Percentiles rank a stretch among this genome's conserved stretches.
Conservation (phyloP, 148 eudicot genomes). For the Euryodendron excelsum region DNA sequence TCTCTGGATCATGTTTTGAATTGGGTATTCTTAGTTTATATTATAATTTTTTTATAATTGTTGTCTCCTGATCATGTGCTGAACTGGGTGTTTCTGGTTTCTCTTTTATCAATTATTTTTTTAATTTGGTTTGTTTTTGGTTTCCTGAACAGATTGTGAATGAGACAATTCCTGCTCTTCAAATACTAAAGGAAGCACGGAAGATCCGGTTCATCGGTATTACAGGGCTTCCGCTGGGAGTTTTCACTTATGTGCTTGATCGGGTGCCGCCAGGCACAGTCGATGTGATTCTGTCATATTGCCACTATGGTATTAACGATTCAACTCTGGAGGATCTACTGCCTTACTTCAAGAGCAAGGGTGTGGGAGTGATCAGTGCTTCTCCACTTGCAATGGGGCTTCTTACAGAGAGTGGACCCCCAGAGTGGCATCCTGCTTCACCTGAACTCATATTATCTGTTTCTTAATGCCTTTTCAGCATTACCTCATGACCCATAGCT, state of each 20-base stretch:
- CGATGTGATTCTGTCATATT: constrained; percentile 90
- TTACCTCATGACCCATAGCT: not conserved
- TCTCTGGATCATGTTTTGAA: not conserved
- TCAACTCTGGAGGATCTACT: constrained; percentile 75
- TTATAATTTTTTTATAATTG: not conserved
- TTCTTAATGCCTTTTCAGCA: not conserved
- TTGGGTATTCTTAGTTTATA: not conserved
- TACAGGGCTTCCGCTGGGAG: constrained; percentile 87
- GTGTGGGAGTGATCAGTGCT: constrained; percentile 93
- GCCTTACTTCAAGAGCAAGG: constrained; percentile 91
- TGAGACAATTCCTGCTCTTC: constrained; percentile 97
- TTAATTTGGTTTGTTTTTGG: constrained; percentile 18
- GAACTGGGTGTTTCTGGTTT: no score
- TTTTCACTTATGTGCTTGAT: constrained; percentile 87
- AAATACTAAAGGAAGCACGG: constrained; percentile 81
- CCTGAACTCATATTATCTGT: constrained; percentile 38
- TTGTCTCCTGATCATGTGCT: no score
- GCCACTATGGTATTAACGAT: constrained; percentile 86
- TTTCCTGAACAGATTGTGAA: constrained; percentile 58
- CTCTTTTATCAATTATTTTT: no score
- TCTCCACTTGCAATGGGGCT: constrained; percentile 99
- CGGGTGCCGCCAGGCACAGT: constrained; percentile 81
- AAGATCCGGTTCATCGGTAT: constrained; percentile 88
- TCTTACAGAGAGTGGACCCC: constrained; percentile 91
- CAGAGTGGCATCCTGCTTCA: constrained; percentile 99